Evolutionary conservation across 768 basidiomycete species (phyloP).

Genomic region (Podaxis pistillaris): DNA sequence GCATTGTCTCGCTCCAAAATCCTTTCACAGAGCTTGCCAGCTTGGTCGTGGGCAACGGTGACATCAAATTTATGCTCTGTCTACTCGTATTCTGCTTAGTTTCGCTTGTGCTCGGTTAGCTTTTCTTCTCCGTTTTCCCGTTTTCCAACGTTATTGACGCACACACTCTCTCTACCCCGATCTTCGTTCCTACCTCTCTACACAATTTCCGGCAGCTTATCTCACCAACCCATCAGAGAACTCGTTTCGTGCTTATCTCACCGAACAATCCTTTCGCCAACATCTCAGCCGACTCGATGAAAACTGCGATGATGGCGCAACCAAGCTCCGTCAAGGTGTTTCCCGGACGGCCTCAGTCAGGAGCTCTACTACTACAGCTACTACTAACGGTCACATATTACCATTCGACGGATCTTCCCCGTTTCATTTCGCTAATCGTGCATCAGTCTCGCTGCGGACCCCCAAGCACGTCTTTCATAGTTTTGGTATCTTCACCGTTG

Average conservation of each 20-base stretch:
- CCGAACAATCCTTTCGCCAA: slow-evolving; percentile 95
- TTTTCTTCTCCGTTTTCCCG: slow-evolving; percentile 16
- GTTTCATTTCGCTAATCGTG: slow-evolving; percentile 90
- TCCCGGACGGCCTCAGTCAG: slow-evolving; percentile 32
- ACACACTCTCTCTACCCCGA: slow-evolving; percentile 17
- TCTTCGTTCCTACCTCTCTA: slow-evolving; percentile 13
- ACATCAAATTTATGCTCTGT: slow-evolving; percentile 70
- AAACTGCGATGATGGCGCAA: slow-evolving; percentile 46
- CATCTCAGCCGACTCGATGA: slow-evolving; percentile 87
- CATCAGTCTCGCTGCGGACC: slow-evolving; percentile 89
- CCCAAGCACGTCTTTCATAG: slow-evolving; percentile 85
- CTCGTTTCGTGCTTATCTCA: slow-evolving; percentile 92
- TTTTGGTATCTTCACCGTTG: slow-evolving; percentile 86
- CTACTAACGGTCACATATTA: slow-evolving; percentile 3
- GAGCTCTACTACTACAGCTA: background rate
- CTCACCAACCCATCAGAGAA: slow-evolving; percentile 93
- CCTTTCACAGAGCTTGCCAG: slow-evolving; percentile 51
- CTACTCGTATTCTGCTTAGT: slow-evolving; percentile 67
- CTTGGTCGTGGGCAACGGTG: slow-evolving; percentile 53
- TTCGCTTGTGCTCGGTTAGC: slow-evolving; percentile 69
- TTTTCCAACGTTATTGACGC: slow-evolving; percentile 15
- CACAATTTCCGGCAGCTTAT: slow-evolving; percentile 59
- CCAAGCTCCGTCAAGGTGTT: slow-evolving; percentile 26
- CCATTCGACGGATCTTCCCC: slow-evolving; percentile 33
- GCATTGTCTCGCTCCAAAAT: slow-evolving; percentile 57